Conservation (phyloP, 768 basidiomycete species). For the Trametes cinnabarina region DNA sequence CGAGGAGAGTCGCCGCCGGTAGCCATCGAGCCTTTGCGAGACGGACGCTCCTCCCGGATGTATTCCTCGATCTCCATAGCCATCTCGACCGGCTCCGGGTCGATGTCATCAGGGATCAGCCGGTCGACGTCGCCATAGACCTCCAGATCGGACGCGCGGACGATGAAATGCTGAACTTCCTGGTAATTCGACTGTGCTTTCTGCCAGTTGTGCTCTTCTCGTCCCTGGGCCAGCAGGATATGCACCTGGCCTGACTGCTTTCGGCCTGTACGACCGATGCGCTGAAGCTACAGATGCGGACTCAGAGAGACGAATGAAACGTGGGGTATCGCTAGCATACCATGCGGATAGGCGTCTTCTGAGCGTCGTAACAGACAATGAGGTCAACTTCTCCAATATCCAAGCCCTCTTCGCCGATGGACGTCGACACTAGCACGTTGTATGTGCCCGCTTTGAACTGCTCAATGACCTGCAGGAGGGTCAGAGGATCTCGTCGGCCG, state of each 20-base stretch:
- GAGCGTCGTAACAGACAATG: constrained; percentile 94
- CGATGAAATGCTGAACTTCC: constrained; percentile 85
- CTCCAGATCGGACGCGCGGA: constrained; percentile 82
- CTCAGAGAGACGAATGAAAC: background rate
- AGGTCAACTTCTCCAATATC: constrained; percentile 98
- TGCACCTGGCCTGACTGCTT: constrained; percentile 89
- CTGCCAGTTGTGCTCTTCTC: constrained; percentile 89
- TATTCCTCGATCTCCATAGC: constrained; percentile 78
- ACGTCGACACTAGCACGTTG: constrained; percentile 94
- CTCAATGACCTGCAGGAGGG: constrained; percentile 62
- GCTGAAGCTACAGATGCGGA: constrained; percentile 68
- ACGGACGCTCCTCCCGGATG: constrained; percentile 43
- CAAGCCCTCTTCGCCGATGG: constrained; percentile 96
- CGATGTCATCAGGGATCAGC: constrained; percentile 73
- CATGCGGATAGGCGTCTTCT: constrained; percentile 95
- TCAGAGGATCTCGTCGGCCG: background rate
- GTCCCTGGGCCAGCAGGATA: constrained; percentile 83
- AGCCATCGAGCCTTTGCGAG: constrained; percentile 34
- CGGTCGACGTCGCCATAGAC: constrained; percentile 91
- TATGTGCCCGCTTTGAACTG: constrained; percentile 84
- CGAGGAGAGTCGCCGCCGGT: constrained; percentile 25
- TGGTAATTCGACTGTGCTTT: constrained; percentile 84
- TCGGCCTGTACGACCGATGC: constrained; percentile 92
- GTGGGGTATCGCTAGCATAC: constrained; percentile 41
- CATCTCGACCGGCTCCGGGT: constrained; percentile 77